Evolutionary conservation across 2,329 filamentous ascomycete species (phyloP), one percentile per base, ranked within the genome.

Genomic region (Clonostachys sp.): DNA sequence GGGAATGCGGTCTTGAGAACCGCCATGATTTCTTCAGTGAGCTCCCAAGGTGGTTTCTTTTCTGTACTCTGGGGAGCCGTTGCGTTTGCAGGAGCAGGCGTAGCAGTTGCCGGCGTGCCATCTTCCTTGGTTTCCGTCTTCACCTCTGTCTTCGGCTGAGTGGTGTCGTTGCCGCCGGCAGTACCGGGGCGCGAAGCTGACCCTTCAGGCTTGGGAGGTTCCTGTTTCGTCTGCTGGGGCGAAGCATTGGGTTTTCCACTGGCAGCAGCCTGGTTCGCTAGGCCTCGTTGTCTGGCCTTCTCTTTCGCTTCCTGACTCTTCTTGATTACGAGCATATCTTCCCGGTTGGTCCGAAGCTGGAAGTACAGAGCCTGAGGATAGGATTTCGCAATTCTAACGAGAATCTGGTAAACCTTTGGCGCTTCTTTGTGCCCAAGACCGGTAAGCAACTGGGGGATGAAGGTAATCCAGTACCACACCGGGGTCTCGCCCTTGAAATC

Each of bases 401-500:
- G 78, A 44, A 99, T 89, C 45, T 83, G 81, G 62, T 94, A 87
- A 41, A 92, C 89, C 43, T 95, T 86, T 5, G 84, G 83, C 12
- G 91, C 92, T 67, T 99, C 95, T 57, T 92, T 91, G 61, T 96
- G 86, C 3, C 89, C 89, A 45, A 99, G 77, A 45, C 92, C 94
- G 41, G 90, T 92, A 34, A 99, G 81, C 40, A 99, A 78, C 66
- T 99, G 94, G 16, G 94, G 94, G 53, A 99, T 97, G 64, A 95
- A 99, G 0, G 92, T 97, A 56, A 97, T 96, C 94, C 94, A 99
- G 70, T 97, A 99, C 94, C 94, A 99, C 12, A 95, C 90, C 1
- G 91, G 91, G 3, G 91, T 95, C 57, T 99, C 95, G 45, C 94
- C 94, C 73, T 97, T 96, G 72, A 94, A 99, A 56, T 92, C 89